These are phyloP conservation scores for Millerozyma miso DNA, from an alignment of 805 yeast genomes.

Conservation along the genomic window DNA sequence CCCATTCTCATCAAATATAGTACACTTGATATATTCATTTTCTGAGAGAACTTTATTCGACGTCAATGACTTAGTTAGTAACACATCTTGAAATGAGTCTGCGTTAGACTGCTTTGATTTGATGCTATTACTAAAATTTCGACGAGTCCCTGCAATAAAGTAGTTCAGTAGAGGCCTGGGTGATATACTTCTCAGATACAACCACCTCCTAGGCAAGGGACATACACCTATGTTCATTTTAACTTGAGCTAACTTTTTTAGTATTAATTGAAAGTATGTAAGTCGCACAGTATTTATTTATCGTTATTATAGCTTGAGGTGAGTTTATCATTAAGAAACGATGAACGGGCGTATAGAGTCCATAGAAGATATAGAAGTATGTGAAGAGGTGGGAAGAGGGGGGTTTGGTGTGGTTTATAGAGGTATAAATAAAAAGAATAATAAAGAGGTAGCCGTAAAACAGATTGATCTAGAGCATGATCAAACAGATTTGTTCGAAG, in stretches of 20 bases:
- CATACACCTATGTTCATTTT: background rate
- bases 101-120: background rate
- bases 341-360: constrained; percentile 17
- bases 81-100: constrained; percentile 11
- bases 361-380: constrained; percentile 38
- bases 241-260: too few relatives aligned
- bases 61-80: constrained; percentile 17
- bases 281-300: background rate
- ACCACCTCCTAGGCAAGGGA: background rate
- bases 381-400: constrained; percentile 66
- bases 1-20: constrained; percentile 47
- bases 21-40: constrained; percentile 41
- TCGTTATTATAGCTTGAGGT: too few relatives aligned
- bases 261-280: background rate
- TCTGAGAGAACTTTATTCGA: constrained; percentile 14
- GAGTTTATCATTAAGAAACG: background rate
- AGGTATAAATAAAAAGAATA: constrained; percentile 46
- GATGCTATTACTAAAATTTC: background rate
- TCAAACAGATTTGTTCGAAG: constrained; percentile 58
- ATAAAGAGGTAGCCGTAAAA: constrained; percentile 51
- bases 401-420: constrained; percentile 75
- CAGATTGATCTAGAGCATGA: constrained; percentile 73
- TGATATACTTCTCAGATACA: background rate
- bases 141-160: background rate
- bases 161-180: background rate